Evolutionary conservation across 108 stramenopile species (phyloP), one percentile per base, ranked within the genome.

Genomic region (Licmophora abbreviata): DNA sequence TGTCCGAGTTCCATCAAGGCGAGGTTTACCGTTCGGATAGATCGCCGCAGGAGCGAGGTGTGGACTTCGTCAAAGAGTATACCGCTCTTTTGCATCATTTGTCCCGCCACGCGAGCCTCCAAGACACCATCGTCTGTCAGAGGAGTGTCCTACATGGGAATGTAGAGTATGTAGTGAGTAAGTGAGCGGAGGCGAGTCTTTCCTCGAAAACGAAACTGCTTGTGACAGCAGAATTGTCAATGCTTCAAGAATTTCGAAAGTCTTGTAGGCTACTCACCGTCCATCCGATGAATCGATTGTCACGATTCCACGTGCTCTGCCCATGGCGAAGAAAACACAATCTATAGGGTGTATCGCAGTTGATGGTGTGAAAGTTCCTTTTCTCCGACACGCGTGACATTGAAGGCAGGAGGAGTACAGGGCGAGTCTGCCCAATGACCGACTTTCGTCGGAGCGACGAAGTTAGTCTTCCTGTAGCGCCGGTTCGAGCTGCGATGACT

Each of bases 251-350:
- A 35, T 35, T 10, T 11, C 10, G 10, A 35, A 11, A 35, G 10
- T 14, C 34, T 35, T 14, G 11, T 11, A 35, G 34, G 12, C 15
- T 21, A n/a, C 22, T 44, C 15, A n/a, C 43, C 12, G 79, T 71
- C 83, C 88, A 94, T 3, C 97, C 95, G 23, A 95, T 95, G 59
- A 95, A 97, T 31, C 85, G 59, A 76, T 86, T 84, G 58, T 86
- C 77, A 20, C 81, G 73, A 69, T 97, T 97, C 96, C 94, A 97
- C 23, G 89, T 93, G 40, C 73, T 79, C 61, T 97, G 92, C 8
- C 87, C 87, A 50, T 88, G 87, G 21, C 87, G 79, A 31, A 88
- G 54, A 57, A 88, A 88, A 33, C 76, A 78, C 15, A 88, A 42
- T 48, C 73, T 77, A 56, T 71, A 88, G 11, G 61, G 66, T 8